Evolutionary conservation across 2,329 filamentous ascomycete species (phyloP).

Genomic region (Venturia asperata): DNA sequence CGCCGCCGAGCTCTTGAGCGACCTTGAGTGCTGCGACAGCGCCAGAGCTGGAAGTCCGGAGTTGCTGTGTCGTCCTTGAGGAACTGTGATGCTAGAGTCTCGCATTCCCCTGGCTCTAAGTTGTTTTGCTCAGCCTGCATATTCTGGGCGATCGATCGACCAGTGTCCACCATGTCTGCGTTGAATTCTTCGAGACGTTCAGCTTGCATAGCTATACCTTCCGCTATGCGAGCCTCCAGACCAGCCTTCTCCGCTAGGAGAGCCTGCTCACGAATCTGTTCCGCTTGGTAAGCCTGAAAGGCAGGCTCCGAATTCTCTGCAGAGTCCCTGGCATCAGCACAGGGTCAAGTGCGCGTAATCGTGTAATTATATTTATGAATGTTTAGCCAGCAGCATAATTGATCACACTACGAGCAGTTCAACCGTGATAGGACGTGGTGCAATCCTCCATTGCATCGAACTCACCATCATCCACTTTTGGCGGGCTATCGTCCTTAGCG

Average conservation of each 20-base stretch:
- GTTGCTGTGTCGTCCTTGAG: no score
- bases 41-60: conserved; percentile 24
- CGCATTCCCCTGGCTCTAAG: no score
- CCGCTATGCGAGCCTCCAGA: no score
- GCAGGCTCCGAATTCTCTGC: background rate
- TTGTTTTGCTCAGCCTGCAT: background rate
- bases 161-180: background rate
- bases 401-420: background rate
- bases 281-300: no score
- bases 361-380: no score
- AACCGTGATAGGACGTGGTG: background rate
- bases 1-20: conserved; percentile 46
- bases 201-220: no score
- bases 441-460: background rate
- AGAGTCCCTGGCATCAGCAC: background rate
- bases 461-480: background rate
- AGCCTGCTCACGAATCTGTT: no score
- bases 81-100: no score
- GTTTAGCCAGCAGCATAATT: background rate
- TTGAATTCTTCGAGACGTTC: no score
- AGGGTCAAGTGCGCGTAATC: background rate
- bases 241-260: no score
- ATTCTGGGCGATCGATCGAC: background rate
- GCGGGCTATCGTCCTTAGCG: background rate
- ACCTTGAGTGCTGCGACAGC: conserved; percentile 41